Conservation (phyloP, 768 basidiomycete genomes). For the Suillus brevipes region DNA sequence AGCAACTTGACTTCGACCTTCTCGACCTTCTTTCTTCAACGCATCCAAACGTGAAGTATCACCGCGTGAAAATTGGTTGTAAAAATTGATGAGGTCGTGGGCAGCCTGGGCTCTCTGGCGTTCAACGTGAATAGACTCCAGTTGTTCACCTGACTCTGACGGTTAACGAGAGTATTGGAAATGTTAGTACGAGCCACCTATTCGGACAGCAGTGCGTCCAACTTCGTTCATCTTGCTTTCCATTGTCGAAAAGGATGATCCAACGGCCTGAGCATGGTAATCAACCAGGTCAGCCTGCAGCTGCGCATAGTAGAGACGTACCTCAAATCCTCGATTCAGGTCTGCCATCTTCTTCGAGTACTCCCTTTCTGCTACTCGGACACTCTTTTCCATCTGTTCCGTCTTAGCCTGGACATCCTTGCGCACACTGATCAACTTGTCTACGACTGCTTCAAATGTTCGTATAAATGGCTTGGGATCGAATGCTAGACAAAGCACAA, state of each 20-base stretch:
- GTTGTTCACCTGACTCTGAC: constrained; percentile 73
- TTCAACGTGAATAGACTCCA: constrained; percentile 91
- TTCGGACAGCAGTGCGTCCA: constrained; percentile 89
- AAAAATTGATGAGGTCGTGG: constrained; percentile 89
- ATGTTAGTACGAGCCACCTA: constrained; percentile 54
- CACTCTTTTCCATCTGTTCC: constrained; percentile 90
- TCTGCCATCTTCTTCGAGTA: constrained; percentile 95
- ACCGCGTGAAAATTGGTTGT: constrained; percentile 85
- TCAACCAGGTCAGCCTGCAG: constrained; percentile 2
- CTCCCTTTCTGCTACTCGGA: constrained; percentile 84
- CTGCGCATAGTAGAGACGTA: constrained; percentile 34
- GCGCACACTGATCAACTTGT: constrained; percentile 81
- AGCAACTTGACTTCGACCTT: constrained; percentile 87
- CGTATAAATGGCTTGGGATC: constrained; percentile 91
- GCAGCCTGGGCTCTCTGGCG: constrained; percentile 93
- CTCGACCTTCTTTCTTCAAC: constrained; percentile 83
- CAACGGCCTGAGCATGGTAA: constrained; percentile 63
- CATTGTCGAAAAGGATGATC: constrained; percentile 85
- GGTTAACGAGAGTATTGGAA: constrained; percentile 9
- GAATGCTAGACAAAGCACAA: constrained; percentile 61
- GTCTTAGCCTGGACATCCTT: constrained; percentile 90
- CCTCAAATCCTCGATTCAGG: constrained; percentile 92
- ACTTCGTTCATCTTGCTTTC: constrained; percentile 91
- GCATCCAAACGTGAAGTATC: constrained; percentile 75
- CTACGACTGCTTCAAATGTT: constrained; percentile 90